phyloP scores from a whole-genome alignment of 148 eudicot genomes.

The Rhododendron henanense region DNA sequence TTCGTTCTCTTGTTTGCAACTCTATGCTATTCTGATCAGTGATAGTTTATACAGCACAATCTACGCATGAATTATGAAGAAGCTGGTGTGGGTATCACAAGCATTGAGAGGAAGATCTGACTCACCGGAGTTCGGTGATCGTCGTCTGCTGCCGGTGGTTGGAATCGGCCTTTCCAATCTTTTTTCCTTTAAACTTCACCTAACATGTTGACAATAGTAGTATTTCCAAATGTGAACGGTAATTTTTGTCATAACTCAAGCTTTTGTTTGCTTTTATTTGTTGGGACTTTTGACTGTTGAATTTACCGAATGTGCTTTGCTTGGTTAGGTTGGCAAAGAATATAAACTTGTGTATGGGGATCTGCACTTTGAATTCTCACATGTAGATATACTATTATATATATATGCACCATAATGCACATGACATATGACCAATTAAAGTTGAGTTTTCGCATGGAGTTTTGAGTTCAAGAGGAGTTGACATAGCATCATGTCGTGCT shows the following conservation, averaged over 20 bases:
- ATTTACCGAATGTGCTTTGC: background rate
- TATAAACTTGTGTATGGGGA: background rate
- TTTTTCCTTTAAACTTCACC: background rate
- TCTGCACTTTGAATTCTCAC: background rate
- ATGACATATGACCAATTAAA: background rate
- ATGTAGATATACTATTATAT: background rate
- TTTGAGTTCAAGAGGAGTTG: background rate
- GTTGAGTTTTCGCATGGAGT: background rate
- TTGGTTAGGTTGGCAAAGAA: background rate
- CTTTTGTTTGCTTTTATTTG: conserved; percentile 8
- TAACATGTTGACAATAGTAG: conserved; percentile 3
- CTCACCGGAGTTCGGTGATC: background rate
- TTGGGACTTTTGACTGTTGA: conserved; percentile 6
- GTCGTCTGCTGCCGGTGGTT: background rate
- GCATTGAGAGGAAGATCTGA: background rate
- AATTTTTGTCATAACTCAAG: background rate
- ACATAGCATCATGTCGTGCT: background rate
- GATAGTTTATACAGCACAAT: background rate
- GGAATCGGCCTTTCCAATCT: background rate
- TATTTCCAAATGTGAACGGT: background rate
- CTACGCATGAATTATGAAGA: background rate
- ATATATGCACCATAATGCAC: background rate
- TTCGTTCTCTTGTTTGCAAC: background rate
- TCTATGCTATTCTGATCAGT: background rate
- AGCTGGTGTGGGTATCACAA: background rate